These are phyloP conservation scores for Psilocybe sp. DNA, from an alignment of 768 basidiomycete species.

Conservation along the genomic window DNA sequence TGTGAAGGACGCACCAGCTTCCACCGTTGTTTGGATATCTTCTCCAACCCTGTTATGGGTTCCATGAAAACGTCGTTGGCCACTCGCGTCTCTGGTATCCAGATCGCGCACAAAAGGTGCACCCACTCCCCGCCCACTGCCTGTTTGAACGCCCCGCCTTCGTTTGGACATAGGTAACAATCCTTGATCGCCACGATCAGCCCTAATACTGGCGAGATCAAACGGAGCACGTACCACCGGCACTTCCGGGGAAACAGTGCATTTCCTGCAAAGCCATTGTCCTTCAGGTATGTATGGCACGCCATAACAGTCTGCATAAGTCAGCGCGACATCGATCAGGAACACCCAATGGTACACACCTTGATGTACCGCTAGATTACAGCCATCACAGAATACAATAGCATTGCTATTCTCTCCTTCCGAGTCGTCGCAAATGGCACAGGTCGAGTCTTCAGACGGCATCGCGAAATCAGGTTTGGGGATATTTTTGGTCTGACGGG, in stretches of 20 bases:
- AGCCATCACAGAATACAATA: conserved; percentile 99
- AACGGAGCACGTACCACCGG: conserved; percentile 71
- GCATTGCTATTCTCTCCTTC: conserved; percentile 99
- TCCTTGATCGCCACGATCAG: conserved; percentile 44
- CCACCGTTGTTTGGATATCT: conserved; percentile 88
- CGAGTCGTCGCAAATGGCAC: conserved; percentile 96
- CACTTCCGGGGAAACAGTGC: conserved; percentile 94
- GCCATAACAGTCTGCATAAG: conserved; percentile 87
- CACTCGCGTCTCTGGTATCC: conserved; percentile 92
- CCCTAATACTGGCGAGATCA: not conserved
- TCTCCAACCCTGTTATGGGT: conserved; percentile 87
- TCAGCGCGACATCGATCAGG: not conserved
- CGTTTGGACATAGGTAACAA: conserved; percentile 94
- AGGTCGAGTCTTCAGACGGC: conserved; percentile 94
- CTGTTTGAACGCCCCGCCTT: conserved; percentile 98
- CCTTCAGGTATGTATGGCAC: conserved; percentile 99
- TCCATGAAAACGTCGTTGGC: conserved; percentile 98
- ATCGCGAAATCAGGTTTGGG: conserved; percentile 85
- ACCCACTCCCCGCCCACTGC: conserved; percentile 92
- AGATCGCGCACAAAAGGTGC: conserved; percentile 94
- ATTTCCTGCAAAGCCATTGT: conserved; percentile 98
- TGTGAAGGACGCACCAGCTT: conserved; percentile 65
- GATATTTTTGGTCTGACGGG: conserved; percentile 80
- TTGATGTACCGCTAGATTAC: conserved; percentile 99
- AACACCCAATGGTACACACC: conserved; percentile 42